A percentile compares a stretch with the other conserved stretches of the same genome.
These are phyloP conservation scores for Acrodontium crateriforme DNA, from an alignment of 2,329 filamentous ascomycete genomes.

Conservation along the genomic window DNA sequence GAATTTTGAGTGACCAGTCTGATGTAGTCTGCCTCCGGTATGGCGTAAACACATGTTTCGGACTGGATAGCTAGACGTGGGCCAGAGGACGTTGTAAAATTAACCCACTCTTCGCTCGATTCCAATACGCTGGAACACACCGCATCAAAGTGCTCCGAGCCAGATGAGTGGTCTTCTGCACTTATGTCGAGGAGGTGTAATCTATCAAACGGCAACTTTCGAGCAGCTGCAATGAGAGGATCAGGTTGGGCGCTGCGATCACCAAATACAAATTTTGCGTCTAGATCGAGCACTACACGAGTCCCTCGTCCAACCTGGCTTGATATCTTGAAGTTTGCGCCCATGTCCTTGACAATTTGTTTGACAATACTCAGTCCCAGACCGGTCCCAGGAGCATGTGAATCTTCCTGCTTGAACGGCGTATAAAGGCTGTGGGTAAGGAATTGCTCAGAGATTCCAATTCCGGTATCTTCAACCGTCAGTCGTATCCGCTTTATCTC, in stretches of 20 bases:
- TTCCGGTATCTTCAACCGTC: constrained; percentile 18
- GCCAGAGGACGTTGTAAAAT: constrained; percentile 1
- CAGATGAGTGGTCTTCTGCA: neutral
- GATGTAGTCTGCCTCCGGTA: constrained; percentile 3
- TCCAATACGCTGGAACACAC: too few species aligned
- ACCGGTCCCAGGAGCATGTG: constrained; percentile 20
- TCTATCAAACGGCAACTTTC: neutral
- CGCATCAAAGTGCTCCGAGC: too few species aligned
- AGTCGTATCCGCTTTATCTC: constrained; percentile 5
- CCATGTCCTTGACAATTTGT: constrained; percentile 15
- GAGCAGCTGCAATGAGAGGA: neutral
- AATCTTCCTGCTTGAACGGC: constrained; percentile 23
- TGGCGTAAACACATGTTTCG: neutral
- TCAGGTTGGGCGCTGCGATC: neutral
- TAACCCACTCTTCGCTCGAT: constrained; percentile 4
- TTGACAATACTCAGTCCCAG: constrained; percentile 23
- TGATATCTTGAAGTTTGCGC: constrained; percentile 14
- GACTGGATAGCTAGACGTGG: neutral
- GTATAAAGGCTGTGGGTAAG: constrained; percentile 18
- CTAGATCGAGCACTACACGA: constrained; percentile 5
- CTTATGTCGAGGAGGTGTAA: neutral
- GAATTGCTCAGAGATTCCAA: constrained; percentile 21
- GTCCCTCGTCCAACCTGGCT: constrained; percentile 15
- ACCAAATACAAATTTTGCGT: too few species aligned
- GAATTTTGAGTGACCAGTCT: constrained; percentile 1